These are phyloP conservation scores for Arthrobotrys conoides DNA, from an alignment of 2,329 filamentous ascomycete genomes.

Conservation along the genomic window DNA sequence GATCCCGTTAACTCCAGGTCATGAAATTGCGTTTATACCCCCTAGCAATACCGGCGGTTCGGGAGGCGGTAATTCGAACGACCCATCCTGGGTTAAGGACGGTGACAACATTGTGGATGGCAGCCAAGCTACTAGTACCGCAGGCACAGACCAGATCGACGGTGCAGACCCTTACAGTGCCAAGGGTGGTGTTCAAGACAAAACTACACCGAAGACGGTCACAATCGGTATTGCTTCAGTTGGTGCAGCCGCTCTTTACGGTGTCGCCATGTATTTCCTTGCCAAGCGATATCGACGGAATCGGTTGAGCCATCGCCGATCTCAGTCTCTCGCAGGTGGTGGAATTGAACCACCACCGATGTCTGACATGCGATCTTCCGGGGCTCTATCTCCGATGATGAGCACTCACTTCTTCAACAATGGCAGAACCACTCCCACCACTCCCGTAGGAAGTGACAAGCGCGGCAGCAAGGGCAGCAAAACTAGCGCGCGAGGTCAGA, in stretches of 20 bases:
- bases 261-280: slow-evolving; percentile 93
- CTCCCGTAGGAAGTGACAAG: slow-evolving; percentile 73
- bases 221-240: slow-evolving; percentile 83
- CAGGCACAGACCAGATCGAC: slow-evolving; percentile 64
- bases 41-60: slow-evolving; percentile 67
- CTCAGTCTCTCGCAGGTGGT: slow-evolving; percentile 77
- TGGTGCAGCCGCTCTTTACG: slow-evolving; percentile 85
- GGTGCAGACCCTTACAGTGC: slow-evolving; percentile 62
- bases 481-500: slow-evolving; percentile 75
- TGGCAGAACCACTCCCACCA: slow-evolving; percentile 69
- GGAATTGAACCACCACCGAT: slow-evolving; percentile 70
- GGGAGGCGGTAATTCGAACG: slow-evolving; percentile 65
- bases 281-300: slow-evolving; percentile 91
- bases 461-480: slow-evolving; percentile 76
- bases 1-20: slow-evolving; percentile 76
- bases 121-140: slow-evolving; percentile 66
- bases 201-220: slow-evolving; percentile 75
- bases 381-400: slow-evolving; percentile 68
- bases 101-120: slow-evolving; percentile 66
- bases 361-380: slow-evolving; percentile 69
- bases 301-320: slow-evolving; percentile 81
- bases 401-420: slow-evolving; percentile 65
- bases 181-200: slow-evolving; percentile 68
- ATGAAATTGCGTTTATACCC: slow-evolving; percentile 66
- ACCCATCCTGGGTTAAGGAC: slow-evolving; percentile 63